Base-by-base conservation (phyloP, 306 rosid genomes). In the Trifolium subterraneum region DNA sequence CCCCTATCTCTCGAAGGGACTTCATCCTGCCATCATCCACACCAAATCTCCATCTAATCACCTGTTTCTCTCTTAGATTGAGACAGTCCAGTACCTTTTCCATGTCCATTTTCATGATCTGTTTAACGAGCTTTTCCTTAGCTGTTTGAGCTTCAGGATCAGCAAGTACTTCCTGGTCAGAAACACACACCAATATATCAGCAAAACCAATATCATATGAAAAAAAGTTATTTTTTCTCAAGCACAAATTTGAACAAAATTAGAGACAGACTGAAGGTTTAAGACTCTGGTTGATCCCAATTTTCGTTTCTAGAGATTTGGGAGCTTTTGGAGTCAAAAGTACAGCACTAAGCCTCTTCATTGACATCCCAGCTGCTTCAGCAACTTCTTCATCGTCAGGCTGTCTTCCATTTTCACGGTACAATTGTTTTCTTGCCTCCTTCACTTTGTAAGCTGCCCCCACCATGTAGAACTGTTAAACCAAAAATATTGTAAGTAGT, bases 11-110 rank as follows among this genome's bases (percentile, higher is more conserved):
- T 85, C 90, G 98, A 82, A 94, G 75, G 62, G 98, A 87, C 87
- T 88, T 94, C 92, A 87, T 84, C 84, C 96, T 90, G 54, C 97
- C 98, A 77, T 94, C 98, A 48, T 92, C 98, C 97, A 94, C 82
- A 14, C 98, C 98, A 67, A 84, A 94, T 79, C 98, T 91, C 97
- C 96, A 94, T 84, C 89, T 82, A 72, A 94, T 83, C 54, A 90
- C 95, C 79, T 89, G 94, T 69, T 68, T 83, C 88, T 94, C 98
- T 78, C 97, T 92, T 25, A 87, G 84, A 73, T 81, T 88, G 10
- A 94, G 96, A 76, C 90, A 79, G 79, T 91, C 95, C 76, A 94
- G 84, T 38, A 87, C 93, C 75, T 84, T 85, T 31, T 86, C 89
- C 68, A 94, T 85, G 69, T 94, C 98, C 90, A 85, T 86, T 78